Evolutionary conservation across 805 yeast genomes (phyloP).

Genomic region (Cyberlindnera misumaiensis): DNA sequence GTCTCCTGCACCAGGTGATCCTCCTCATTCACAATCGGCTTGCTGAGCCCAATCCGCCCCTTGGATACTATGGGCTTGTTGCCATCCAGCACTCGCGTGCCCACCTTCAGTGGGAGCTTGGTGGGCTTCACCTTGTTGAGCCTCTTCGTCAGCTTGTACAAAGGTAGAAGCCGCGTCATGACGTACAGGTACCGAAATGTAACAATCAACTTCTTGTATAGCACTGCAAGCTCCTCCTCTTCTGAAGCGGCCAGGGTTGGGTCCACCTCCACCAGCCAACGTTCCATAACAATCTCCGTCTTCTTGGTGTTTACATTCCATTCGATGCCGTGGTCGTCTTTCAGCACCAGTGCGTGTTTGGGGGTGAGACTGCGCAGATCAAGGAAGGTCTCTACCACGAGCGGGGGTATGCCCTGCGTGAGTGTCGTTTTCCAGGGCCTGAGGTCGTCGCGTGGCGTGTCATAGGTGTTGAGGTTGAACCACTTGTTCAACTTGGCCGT

Average conservation of each 20-base stretch:
- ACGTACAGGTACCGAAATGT: constrained; percentile 71
- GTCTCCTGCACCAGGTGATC: constrained; percentile 55
- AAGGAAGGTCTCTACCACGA: constrained; percentile 77
- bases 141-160: constrained; percentile 48
- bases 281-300: constrained; percentile 83
- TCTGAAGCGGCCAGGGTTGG: constrained; percentile 23
- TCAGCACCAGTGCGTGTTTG: constrained; percentile 52
- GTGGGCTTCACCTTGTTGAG: constrained; percentile 32
- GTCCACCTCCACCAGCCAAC: constrained; percentile 88
- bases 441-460: constrained; percentile 46
- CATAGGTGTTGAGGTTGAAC: constrained; percentile 49
- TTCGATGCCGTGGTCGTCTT: constrained; percentile 44
- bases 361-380: constrained; percentile 54
- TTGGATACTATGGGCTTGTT: constrained; percentile 69
- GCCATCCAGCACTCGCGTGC: constrained; percentile 67
- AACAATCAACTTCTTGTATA: constrained; percentile 69
- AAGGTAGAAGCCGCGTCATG: constrained; percentile 61
- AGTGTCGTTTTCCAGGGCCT: constrained; percentile 66
- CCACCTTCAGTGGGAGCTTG: constrained; percentile 38
- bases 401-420: constrained; percentile 52
- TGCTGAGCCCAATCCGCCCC: constrained; percentile 81
- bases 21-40: constrained; percentile 40
- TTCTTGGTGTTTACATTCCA: constrained; percentile 61
- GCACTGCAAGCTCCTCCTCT: constrained; percentile 51
- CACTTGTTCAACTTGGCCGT: constrained; percentile 43